These are phyloP conservation scores for Sanguinoderma infundibulare DNA, from an alignment of 1,284 basidiomycete genomes.

Conservation along the genomic window DNA sequence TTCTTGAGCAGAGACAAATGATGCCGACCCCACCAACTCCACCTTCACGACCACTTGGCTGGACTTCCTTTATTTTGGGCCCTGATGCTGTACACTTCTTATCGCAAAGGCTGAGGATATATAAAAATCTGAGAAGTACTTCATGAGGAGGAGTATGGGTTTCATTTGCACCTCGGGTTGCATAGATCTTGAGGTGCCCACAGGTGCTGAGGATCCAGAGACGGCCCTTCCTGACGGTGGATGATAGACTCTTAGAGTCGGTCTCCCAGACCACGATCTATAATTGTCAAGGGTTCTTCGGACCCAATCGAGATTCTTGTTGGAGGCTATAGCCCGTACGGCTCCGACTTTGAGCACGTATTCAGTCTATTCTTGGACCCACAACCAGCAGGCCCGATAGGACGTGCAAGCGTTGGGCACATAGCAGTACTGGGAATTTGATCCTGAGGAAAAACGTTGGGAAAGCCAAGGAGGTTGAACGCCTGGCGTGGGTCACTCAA, in stretches of 20 bases:
- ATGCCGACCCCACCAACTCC: slow-evolving; percentile 7
- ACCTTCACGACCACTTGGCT: neutral
- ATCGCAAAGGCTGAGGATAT: neutral
- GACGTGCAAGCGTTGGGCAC: neutral
- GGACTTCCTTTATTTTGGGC: neutral
- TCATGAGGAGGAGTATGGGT: neutral
- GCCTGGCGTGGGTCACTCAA: neutral
- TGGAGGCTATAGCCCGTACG: neutral
- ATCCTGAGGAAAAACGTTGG: neutral
- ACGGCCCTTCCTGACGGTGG: neutral
- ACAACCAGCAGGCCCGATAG: neutral
- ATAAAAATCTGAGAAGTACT: neutral
- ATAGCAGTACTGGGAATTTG: neutral
- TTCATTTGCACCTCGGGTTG: neutral
- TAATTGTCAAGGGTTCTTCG: neutral
- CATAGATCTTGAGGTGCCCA: neutral
- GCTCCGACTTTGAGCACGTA: neutral
- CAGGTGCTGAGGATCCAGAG: too few species aligned
- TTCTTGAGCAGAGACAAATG: neutral
- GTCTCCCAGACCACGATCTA: neutral
- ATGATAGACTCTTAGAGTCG: slow-evolving; percentile 3
- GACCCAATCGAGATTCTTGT: neutral
- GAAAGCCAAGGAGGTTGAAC: neutral
- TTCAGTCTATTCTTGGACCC: slow-evolving; percentile 5
- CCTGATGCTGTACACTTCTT: neutral